Evolutionary conservation across 2,329 filamentous ascomycete species (phyloP).

Genomic region (Aspergillus sp.): DNA sequence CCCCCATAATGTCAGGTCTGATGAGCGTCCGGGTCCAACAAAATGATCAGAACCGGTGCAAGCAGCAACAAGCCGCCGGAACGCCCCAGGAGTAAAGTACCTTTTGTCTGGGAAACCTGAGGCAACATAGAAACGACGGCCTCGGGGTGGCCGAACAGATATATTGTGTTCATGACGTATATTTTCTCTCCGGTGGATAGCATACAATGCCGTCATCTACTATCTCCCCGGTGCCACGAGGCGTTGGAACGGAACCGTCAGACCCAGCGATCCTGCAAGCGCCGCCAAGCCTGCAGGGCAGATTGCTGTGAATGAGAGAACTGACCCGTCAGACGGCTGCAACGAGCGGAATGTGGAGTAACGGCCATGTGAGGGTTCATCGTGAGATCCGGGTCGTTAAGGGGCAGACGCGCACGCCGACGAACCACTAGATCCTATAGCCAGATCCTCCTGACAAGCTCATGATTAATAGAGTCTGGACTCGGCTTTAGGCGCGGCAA

Average conservation of each 20-base stretch:
- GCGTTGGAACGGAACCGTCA: background rate
- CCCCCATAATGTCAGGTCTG: slow-evolving; percentile 27
- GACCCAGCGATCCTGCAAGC: background rate
- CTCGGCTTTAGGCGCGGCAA: background rate
- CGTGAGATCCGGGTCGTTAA: background rate
- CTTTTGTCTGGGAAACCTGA: no score
- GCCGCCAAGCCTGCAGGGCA: background rate
- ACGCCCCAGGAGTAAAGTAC: background rate
- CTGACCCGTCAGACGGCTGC: background rate
- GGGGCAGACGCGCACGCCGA: background rate
- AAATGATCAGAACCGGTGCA: slow-evolving; percentile 1
- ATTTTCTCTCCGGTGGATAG: background rate
- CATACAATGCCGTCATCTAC: slow-evolving; percentile 19
- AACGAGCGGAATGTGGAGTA: slow-evolving; percentile 17
- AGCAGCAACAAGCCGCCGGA: slow-evolving; percentile 6
- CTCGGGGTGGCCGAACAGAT: background rate
- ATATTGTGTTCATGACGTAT: slow-evolving; percentile 5
- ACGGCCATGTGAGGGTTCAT: background rate
- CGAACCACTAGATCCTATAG: background rate
- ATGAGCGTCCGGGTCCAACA: background rate
- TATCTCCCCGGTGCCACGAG: background rate
- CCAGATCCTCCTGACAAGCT: background rate
- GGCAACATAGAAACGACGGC: background rate
- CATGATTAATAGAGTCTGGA: background rate
- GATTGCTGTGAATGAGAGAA: background rate